phyloP scores from a whole-genome alignment of 345 rosid species.

The Geranium rotundifolium region DNA sequence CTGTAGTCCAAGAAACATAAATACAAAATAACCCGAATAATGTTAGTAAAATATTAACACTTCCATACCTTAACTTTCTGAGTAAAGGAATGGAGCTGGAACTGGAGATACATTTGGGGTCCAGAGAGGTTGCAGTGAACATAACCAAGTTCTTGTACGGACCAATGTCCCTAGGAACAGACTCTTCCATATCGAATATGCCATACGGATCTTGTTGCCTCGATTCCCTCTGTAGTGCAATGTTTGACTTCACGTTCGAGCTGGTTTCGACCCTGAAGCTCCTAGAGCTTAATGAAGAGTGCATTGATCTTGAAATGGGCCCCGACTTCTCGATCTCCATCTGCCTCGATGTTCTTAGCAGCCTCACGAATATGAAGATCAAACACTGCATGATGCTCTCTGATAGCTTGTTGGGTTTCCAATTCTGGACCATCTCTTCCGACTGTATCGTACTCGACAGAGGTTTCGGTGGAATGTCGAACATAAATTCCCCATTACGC shows the following conservation, averaged over 20 bases:
- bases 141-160: slow-evolving; percentile 84
- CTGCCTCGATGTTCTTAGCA: slow-evolving; percentile 75
- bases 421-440: slow-evolving; percentile 53
- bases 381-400: slow-evolving; percentile 81
- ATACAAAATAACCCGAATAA: neutral
- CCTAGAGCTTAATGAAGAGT: slow-evolving; percentile 46
- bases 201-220: slow-evolving; percentile 90
- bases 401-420: slow-evolving; percentile 80
- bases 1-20: slow-evolving; percentile 23
- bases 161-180: slow-evolving; percentile 80
- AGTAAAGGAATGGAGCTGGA: slow-evolving; percentile 65
- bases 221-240: slow-evolving; percentile 37
- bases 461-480: slow-evolving; percentile 46
- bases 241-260: slow-evolving; percentile 40
- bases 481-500: slow-evolving; percentile 28
- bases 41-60: neutral
- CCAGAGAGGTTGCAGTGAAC: slow-evolving; percentile 64
- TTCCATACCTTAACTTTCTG: slow-evolving; percentile 53
- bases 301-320: slow-evolving; percentile 47
- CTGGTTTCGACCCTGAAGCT: slow-evolving; percentile 58
- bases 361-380: slow-evolving; percentile 60
- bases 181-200: slow-evolving; percentile 58
- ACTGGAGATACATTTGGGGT: slow-evolving; percentile 74
- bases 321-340: slow-evolving; percentile 71
- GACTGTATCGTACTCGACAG: slow-evolving; percentile 32